Evolutionary conservation across 2,329 filamentous ascomycete genomes (phyloP).

Genomic region (Helotiales sp.): DNA sequence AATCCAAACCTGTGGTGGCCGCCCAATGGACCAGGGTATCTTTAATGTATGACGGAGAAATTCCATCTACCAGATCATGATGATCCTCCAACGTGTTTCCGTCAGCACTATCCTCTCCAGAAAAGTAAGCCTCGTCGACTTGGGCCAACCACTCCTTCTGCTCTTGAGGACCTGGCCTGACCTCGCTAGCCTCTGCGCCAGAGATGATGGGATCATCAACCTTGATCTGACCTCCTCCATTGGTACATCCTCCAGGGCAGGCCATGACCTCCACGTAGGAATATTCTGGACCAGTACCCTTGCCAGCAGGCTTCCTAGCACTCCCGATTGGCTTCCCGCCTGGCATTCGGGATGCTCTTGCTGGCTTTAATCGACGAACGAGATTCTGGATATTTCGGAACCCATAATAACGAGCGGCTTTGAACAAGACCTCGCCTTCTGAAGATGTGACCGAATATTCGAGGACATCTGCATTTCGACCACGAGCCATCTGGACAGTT

Average conservation of each 20-base stretch:
- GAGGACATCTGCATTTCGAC: conserved; percentile 88
- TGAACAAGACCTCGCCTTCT: conserved; percentile 66
- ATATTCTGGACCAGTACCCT: conserved; percentile 65
- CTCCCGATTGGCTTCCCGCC: conserved; percentile 69
- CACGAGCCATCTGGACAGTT: conserved; percentile 70
- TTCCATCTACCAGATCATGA: conserved; percentile 61
- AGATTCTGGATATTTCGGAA: conserved; percentile 99
- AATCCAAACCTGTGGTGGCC: conserved; percentile 68
- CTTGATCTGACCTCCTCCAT: conserved; percentile 95
- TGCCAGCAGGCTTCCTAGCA: conserved; percentile 57
- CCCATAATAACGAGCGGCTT: conserved; percentile 90
- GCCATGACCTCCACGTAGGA: conserved; percentile 99
- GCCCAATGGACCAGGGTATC: conserved; percentile 79
- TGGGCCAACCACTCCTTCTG: conserved; percentile 84
- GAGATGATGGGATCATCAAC: conserved; percentile 74
- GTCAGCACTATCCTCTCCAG: conserved; percentile 60
- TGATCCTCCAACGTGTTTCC: conserved; percentile 39
- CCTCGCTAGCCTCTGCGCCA: conserved; percentile 52
- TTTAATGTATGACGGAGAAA: conserved; percentile 69
- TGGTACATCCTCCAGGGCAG: conserved; percentile 97
- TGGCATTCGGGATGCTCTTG: conserved; percentile 77
- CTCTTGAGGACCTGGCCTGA: conserved; percentile 72
- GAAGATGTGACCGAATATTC: conserved; percentile 75
- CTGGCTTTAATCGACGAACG: conserved; percentile 87
- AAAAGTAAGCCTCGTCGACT: conserved; percentile 91